Evolutionary conservation across 129 eudicot species (phyloP), one percentile per base, ranked within the genome.

Genomic region (Flaveria brownii): DNA sequence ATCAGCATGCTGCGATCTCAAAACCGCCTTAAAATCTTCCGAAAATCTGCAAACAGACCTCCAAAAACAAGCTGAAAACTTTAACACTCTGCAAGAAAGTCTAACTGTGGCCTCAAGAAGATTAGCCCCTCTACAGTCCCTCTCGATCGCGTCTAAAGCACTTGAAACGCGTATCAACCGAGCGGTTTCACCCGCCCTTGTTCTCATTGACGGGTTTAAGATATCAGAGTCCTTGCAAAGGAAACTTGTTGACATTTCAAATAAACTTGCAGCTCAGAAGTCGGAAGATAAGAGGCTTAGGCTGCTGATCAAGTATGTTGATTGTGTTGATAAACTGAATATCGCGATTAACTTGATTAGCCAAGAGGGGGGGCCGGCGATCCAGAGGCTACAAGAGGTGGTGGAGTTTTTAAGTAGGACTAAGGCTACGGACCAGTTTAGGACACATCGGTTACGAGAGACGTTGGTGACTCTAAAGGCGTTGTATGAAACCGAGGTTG

Each of bases 331-430:
- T 65, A 73, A 84, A 70, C 71, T 91, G 30, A 85, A 91, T 16
- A 75, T 51, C 1, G 87, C 95, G 1, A 83, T 91, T 4, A 69
- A 74, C 80, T 77, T 80, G 71, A 85, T 91, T 55, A 70, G 94
- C 70, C 83, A 82, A 65, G 97, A 88, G 56, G 89, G 95, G 12
- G 97, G 87, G 74, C 97, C 92, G 0, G 92, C 95, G 1, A 87
- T 91, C 23, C 97, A 85, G 84, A 79, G 88, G 82, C 80, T 91
- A 54, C 97, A 91, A 52, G 97, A 91, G 74, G 97, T 91, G 83
- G 97, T 91, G 68, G 97, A 91, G 92, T 91, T 86, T 76, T 80
- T 91, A 81, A 91, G 97, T 54, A 80, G 97, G 87, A 91, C 97
- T 25, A 91, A 91, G 76, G 95, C 97, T 1, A 87, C 97, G 11